Evolutionary conservation across 176 grass and related monocot genomes (phyloP), one percentile per base, ranked within the genome.

Genomic region (Alopecurus myosuroides): DNA sequence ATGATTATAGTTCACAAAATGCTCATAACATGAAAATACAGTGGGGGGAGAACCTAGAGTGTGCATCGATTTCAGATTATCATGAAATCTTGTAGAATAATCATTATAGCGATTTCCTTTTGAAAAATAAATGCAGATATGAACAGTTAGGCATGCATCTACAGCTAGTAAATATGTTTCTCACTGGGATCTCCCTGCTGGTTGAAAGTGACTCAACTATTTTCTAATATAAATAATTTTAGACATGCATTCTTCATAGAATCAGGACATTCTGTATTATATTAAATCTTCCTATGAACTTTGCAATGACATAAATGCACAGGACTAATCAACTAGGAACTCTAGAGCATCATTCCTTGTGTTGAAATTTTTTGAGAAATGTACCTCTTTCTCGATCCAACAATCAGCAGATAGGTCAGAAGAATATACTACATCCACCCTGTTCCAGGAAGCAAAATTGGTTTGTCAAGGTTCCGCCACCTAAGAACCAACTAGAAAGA

Each of bases 361-460:
- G 34, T 50, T 53, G 8, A 41, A 76, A 28, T 40, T 40, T 40
- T 40, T 8, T 40, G 37, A 84, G 82, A 30, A 73, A 81, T 31
- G 44, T 89, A 98, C 96, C 91, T 95, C 93, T 84, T 90, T 94
- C 74, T 94, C 85, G 37, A 98, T 98, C 97, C 97, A 98, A 76
- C 88, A 90, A 84, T 95, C 96, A 68, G 96, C 93, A 82, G 90
- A 94, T 39, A 88, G 76, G 6, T 90, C 86, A 19, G 65, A 34
- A 8, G 93, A 87, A 78, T 92, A 98, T 81, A 98, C 85, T 76
- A 98, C 76, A 84, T 98, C 96, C 84, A 98, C 92, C 89, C 96
- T 98, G 86, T 87, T 73, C 13, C 55, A 84, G 85, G 51, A 95
- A 28, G 31, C 2, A 68, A 82, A 87, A 74, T 63, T 9, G 61